Evolutionary conservation across 129 eudicot genomes (phyloP).

Genomic region (Flaveria linearis): DNA sequence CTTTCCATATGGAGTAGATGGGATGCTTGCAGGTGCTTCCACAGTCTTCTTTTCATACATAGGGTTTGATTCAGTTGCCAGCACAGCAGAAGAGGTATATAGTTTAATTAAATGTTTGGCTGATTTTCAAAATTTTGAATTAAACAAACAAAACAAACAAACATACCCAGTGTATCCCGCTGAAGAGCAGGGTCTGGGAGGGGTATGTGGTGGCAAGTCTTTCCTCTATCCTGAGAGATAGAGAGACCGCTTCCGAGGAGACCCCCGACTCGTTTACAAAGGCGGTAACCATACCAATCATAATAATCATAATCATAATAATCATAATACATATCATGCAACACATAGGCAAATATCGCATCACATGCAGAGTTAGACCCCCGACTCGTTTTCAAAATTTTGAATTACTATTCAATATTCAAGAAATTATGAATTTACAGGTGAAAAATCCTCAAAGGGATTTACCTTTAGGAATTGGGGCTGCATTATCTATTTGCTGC

Average conservation of each 20-base stretch:
- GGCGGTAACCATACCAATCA: no score
- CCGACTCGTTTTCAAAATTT: slow-evolving; percentile 20
- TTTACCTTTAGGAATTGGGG: slow-evolving; percentile 87
- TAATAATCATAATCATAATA: no score
- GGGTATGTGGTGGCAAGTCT: no score
- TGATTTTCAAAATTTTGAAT: slow-evolving; percentile 1
- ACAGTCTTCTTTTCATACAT: slow-evolving; percentile 96
- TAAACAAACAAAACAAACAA: no score
- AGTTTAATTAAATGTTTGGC: not conserved
- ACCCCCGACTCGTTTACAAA: no score
- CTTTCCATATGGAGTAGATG: slow-evolving; percentile 87
- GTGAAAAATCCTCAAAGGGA: slow-evolving; percentile 95
- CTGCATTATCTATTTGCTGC: slow-evolving; percentile 90
- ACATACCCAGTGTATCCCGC: no score
- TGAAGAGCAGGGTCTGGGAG: no score
- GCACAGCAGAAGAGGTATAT: slow-evolving; percentile 93
- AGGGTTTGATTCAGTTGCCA: slow-evolving; percentile 97
- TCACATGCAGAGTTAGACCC: no score
- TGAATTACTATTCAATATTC: not conserved
- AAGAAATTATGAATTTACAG: slow-evolving; percentile 36
- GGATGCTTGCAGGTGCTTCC: slow-evolving; percentile 98
- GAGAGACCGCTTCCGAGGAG: no score
- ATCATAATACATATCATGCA: no score
- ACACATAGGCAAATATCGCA: no score
- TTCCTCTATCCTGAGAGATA: no score